Conservation (phyloP, 768 basidiomycete genomes). For the Tricholoma bakamatsutake region DNA sequence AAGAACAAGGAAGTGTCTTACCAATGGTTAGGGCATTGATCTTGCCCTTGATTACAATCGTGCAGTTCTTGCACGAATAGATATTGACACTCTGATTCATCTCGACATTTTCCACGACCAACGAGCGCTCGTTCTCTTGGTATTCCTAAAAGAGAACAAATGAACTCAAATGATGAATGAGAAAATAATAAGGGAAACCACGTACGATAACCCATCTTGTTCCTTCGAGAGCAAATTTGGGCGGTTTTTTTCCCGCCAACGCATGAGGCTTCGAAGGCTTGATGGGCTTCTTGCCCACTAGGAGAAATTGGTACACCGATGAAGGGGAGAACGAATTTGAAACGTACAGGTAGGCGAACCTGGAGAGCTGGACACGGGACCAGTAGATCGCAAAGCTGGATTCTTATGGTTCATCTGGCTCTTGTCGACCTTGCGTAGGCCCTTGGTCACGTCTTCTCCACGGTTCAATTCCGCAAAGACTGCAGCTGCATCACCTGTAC, state of each 20-base stretch:
- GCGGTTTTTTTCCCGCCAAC: constrained; percentile 83
- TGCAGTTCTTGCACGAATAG: constrained; percentile 84
- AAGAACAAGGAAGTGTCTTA: constrained; percentile 30
- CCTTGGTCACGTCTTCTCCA: constrained; percentile 85
- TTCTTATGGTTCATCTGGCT: constrained; percentile 99
- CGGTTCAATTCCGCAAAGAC: constrained; percentile 91
- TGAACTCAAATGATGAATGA: neutral
- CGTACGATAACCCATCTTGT: constrained; percentile 91
- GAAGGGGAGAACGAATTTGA: neutral
- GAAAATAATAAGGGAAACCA: constrained; percentile 1
- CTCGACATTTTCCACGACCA: constrained; percentile 73
- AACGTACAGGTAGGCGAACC: constrained; percentile 23
- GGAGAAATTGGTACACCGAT: neutral
- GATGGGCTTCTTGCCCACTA: constrained; percentile 50
- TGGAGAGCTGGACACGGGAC: constrained; percentile 36
- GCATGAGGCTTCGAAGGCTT: constrained; percentile 84
- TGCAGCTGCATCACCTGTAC: constrained; percentile 57
- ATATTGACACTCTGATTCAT: constrained; percentile 83
- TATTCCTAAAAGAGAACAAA: constrained; percentile 59
- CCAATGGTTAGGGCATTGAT: constrained; percentile 90
- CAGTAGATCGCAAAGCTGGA: constrained; percentile 72
- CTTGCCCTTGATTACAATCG: constrained; percentile 85
- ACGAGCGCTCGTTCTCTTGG: constrained; percentile 70
- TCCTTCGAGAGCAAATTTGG: constrained; percentile 85
- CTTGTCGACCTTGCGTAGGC: constrained; percentile 88